Evolutionary conservation across 805 yeast genomes (phyloP).

Genomic region (Suhomyces prunicola): DNA sequence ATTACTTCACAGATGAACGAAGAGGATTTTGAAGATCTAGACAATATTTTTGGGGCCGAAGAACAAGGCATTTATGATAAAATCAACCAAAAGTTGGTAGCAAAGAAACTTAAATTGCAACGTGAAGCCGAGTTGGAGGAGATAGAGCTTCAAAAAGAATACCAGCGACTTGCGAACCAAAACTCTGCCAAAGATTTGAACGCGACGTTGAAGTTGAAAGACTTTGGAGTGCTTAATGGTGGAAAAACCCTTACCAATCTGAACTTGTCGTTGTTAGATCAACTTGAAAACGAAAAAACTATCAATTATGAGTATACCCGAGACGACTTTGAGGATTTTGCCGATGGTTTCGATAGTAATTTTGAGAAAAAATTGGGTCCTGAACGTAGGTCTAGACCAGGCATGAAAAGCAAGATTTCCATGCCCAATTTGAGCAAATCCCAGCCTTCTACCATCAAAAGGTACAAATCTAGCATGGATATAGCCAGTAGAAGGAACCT

Average conservation of each 20-base stretch:
- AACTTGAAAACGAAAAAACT: constrained; percentile 31
- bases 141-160: constrained; percentile 20
- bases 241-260: constrained; percentile 3
- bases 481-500: constrained; percentile 12
- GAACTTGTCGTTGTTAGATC: constrained; percentile 16
- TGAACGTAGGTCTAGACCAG: not conserved
- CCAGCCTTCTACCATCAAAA: constrained; percentile 14
- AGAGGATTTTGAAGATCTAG: constrained; percentile 37
- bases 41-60: constrained; percentile 36
- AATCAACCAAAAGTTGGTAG: constrained; percentile 22
- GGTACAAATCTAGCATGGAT: constrained; percentile 35
- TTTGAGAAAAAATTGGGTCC: constrained; percentile 6
- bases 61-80: constrained; percentile 33
- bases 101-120: constrained; percentile 22
- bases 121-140: constrained; percentile 36
- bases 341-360: constrained; percentile 32
- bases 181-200: constrained; percentile 15
- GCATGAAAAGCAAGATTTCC: constrained; percentile 13
- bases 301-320: constrained; percentile 34
- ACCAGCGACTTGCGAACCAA: constrained; percentile 8
- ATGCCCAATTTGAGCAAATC: constrained; percentile 18
- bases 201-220: constrained; percentile 29
- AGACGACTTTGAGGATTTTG: constrained; percentile 37
- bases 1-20: constrained; percentile 37
- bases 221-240: constrained; percentile 17